Evolutionary conservation across 352 stramenopile genomes (phyloP), one percentile per base, ranked within the genome.

Genomic region (Paralagenidium karlingii): DNA sequence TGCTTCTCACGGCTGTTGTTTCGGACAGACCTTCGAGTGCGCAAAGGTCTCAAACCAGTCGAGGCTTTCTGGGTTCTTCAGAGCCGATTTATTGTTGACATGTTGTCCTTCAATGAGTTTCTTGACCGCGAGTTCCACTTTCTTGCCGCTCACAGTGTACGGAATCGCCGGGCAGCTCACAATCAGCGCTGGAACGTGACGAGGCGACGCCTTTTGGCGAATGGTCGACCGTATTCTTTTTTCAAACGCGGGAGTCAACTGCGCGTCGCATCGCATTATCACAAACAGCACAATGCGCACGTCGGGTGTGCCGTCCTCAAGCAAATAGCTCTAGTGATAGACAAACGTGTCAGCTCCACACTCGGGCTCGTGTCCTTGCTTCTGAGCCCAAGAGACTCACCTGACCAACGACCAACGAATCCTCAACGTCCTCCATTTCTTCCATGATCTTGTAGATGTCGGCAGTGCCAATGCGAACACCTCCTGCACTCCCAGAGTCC

Each of bases 391-490:
- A 9, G 16, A 20, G 18, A 42, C 40, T 33, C 28, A n/a, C n/a
- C n/a, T 84, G 66, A 11, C 73, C 73, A 16, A 86, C 65, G 9
- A 86, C 68, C 31, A 86, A 64, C 29, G 60, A 82, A 39, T 86
- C 68, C 1, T 44, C 55, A 11, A 86, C 49, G 21, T 78, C 68
- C 8, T 66, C 51, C 37, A 83, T 79, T 27, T 68, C 51, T 42
- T 83, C 73, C 29, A 81, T 59, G 40, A 86, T 68, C 38, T 82
- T 82, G 60, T 86, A 86, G 39, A 86, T 83, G 42, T 86, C 73
- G 8, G 73, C 69, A 9, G 68, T 83, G 32, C 73, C 73, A 34
- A 86, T 86, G 34, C 73, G 73, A 6, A 86, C 70, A n/a, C 73
- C 73, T 10, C 64, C 61, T 30, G 33, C 20, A n/a, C n/a, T n/a